Evolutionary conservation across 495 filamentous ascomycete species (phyloP).

Genomic region (Copromyces sp.): DNA sequence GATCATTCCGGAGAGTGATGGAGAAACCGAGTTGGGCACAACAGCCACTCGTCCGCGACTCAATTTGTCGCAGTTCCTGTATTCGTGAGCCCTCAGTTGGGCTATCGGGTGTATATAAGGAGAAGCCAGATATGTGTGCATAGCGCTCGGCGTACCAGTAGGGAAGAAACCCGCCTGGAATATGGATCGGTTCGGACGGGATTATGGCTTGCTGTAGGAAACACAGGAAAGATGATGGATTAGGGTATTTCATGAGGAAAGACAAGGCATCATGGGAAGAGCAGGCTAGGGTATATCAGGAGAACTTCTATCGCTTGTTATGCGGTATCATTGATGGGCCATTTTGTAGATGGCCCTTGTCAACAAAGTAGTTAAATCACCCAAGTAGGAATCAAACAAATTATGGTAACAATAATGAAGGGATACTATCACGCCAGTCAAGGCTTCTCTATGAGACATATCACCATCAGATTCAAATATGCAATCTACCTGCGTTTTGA

Average conservation of each 20-base stretch:
- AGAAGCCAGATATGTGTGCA: constrained; percentile 7
- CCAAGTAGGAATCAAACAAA: background rate
- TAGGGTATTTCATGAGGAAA: background rate
- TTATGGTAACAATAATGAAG: background rate
- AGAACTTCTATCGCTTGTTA: background rate
- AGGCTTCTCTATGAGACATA: background rate
- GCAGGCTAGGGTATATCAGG: background rate
- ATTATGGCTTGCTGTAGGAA: background rate
- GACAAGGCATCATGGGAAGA: background rate
- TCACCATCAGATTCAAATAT: background rate
- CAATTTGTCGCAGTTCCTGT: constrained; percentile 46
- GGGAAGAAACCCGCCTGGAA: background rate
- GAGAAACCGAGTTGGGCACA: constrained; percentile 36
- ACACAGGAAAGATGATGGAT: background rate
- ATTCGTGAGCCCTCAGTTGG: constrained; percentile 22
- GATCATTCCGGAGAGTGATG: constrained; percentile 61
- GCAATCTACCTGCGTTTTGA: too few species aligned
- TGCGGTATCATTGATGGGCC: background rate
- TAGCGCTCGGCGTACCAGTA: constrained; percentile 15
- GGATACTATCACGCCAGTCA: background rate
- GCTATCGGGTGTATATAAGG: background rate
- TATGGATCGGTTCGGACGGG: background rate
- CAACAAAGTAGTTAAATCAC: background rate
- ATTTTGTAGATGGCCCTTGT: background rate
- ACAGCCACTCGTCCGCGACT: constrained; percentile 19